Conservation (phyloP, 441 rosid genomes). For the Croton setiger region DNA sequence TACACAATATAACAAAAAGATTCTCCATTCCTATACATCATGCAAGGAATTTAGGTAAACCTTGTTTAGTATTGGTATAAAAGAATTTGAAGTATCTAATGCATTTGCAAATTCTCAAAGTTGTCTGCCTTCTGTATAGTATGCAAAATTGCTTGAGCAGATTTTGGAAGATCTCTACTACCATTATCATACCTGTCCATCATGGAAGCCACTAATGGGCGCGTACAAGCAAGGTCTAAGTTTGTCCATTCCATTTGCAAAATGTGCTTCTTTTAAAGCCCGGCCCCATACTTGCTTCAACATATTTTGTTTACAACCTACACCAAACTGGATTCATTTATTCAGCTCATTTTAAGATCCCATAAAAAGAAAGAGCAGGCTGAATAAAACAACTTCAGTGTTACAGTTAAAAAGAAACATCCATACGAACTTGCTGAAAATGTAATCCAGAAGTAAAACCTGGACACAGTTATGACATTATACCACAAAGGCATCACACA, state of each 20-base stretch:
- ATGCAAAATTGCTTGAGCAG: not conserved
- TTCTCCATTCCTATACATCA: not conserved
- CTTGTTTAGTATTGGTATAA: no score
- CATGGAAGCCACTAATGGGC: conserved; percentile 38
- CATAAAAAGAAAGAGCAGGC: not conserved
- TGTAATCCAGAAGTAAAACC: no score
- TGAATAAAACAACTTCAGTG: not conserved
- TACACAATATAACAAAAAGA: not conserved
- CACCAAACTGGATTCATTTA: not conserved
- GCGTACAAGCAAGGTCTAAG: conserved; percentile 39
- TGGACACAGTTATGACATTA: not conserved
- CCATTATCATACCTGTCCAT: conserved; percentile 41
- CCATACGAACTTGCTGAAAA: not conserved
- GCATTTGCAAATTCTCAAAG: not conserved
- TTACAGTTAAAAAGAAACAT: not conserved
- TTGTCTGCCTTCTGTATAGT: not conserved
- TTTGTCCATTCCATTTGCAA: conserved; percentile 31
- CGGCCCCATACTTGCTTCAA: conserved; percentile 51
- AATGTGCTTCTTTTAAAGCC: conserved; percentile 25
- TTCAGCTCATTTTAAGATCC: not conserved
- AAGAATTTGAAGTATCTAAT: no score
- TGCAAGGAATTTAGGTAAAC: no score
- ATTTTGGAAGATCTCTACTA: not conserved
- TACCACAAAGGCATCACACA: not conserved
- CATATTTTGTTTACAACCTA: conserved; percentile 27